Base-by-base conservation (phyloP, 1,139 yeast genomes). In the Hyphopichia burtonii region DNA sequence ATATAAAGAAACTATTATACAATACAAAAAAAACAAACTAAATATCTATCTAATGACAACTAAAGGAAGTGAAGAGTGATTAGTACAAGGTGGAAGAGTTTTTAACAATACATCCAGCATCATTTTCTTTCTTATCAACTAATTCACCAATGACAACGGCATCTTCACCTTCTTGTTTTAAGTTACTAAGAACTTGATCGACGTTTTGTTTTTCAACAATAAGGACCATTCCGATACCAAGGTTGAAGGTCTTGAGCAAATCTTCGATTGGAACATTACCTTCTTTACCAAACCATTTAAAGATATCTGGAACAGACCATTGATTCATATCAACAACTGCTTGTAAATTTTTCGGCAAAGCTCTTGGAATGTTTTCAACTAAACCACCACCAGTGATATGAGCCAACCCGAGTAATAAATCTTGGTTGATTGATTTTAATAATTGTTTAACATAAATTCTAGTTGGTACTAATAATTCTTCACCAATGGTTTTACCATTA, bases 331-430 rank as follows among this genome's bases (percentile, higher is more conserved):
- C 96, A 41, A 94, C 80, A 52, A 72, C 74, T 15, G 97, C 99
- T 58, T 84, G 83, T 50, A 93, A 71, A 54, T 81, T 67, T 48
- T 80, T 70, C 48, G 99, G 99, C 49, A 94, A 74, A 22, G 96
- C 94, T 62, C 99, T 82, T 42, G 99, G 99, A 44, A 93, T 83
- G 65, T 94, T 94, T 66, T 94, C 99, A 31, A 93, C 85, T 40
- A 94, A 76, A 45, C 99, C 99, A 44, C 99, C 99, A 47, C 99
- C 99, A 19, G 99, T 94, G 56, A 94, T 93, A 62, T 94, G 96
- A 5, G 99, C 96, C 61, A 94, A 76, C 46, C 97, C 99, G 44
- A 89, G 75, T 43, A 93, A 63, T 47, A 86, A 71, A 37, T 76
- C 83, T 58, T 84, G 71, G 55, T 77, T 78, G 50, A 91, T 78